Conservation (phyloP, 2,329 filamentous ascomycete genomes). For the Penicillium sp. region DNA sequence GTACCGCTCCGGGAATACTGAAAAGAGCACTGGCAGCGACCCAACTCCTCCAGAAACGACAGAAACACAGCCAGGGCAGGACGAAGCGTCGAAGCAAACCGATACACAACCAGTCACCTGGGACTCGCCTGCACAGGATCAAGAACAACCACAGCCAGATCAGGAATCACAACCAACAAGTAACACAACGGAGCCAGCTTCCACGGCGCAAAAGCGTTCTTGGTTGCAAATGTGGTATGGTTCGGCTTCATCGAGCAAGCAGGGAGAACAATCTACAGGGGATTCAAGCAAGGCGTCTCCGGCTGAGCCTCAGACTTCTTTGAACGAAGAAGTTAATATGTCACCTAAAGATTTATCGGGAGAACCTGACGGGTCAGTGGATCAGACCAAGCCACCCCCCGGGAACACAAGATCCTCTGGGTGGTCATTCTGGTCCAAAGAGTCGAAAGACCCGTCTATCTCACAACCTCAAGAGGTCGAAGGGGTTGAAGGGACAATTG, state of each 20-base stretch:
- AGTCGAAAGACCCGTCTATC: slow-evolving; percentile 28
- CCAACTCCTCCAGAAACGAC: slow-evolving; percentile 15
- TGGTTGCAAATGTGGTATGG: slow-evolving; percentile 48
- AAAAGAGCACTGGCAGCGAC: slow-evolving; percentile 7
- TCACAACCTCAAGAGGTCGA: slow-evolving; percentile 26
- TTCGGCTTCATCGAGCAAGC: slow-evolving; percentile 23
- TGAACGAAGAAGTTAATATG: slow-evolving; percentile 14
- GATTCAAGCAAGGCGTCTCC: slow-evolving; percentile 9
- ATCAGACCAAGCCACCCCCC: slow-evolving; percentile 21
- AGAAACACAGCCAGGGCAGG: slow-evolving; percentile 7
- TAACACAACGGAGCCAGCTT: slow-evolving; percentile 1
- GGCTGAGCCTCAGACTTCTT: slow-evolving; percentile 8
- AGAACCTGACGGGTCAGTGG: slow-evolving; percentile 22
- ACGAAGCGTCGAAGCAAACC: slow-evolving; percentile 14
- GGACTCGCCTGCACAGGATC: slow-evolving; percentile 9
- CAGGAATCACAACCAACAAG: slow-evolving; percentile 9
- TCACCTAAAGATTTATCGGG: slow-evolving; percentile 18
- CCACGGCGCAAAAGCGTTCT: slow-evolving; percentile 37
- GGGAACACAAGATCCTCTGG: slow-evolving; percentile 32
- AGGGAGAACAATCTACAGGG: slow-evolving; percentile 22
- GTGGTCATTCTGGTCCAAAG: slow-evolving; percentile 45
- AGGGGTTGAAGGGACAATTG: slow-evolving; percentile 24
- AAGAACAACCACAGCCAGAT: slow-evolving; percentile 3
- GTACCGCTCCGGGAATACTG: slow-evolving; percentile 24
- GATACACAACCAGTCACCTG: slow-evolving; percentile 3